phyloP scores from a whole-genome alignment of 1,284 basidiomycete species.

The Xerocomus cyaneibrunnescens region DNA sequence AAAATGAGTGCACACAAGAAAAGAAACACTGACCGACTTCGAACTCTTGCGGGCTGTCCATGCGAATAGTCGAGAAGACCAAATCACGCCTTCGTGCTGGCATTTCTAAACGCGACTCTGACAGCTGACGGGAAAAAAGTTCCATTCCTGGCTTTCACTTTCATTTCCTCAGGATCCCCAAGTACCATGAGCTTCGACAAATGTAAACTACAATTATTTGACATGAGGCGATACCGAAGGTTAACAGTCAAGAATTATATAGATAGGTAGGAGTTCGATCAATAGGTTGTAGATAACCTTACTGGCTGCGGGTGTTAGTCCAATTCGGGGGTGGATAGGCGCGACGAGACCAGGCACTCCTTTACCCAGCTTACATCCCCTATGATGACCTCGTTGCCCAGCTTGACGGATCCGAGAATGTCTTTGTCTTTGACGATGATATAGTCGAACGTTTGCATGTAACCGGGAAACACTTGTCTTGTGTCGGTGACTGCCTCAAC shows the following conservation, averaged over 20 bases:
- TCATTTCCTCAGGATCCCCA: too few species aligned
- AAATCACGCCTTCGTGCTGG: constrained; percentile 7
- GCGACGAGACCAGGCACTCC: constrained; percentile 63
- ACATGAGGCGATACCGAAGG: background rate
- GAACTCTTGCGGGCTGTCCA: constrained; percentile 46
- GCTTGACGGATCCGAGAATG: constrained; percentile 28
- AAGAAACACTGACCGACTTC: constrained; percentile 60
- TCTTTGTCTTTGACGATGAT: constrained; percentile 59
- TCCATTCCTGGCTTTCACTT: constrained; percentile 13
- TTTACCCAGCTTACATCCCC: constrained; percentile 76
- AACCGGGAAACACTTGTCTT: constrained; percentile 34
- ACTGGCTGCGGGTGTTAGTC: constrained; percentile 7
- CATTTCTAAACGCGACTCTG: background rate
- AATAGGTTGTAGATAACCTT: constrained; percentile 9
- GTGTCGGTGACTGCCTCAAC: constrained; percentile 56
- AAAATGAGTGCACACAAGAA: background rate
- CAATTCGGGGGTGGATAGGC: constrained; percentile 18
- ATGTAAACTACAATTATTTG: constrained; percentile 16
- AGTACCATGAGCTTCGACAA: background rate
- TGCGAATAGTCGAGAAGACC: constrained; percentile 27
- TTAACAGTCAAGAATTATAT: background rate
- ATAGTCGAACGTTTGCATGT: constrained; percentile 53
- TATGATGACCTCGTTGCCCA: constrained; percentile 34
- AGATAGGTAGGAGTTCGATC: constrained; percentile 1
- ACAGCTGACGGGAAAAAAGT: constrained; percentile 15